Base-by-base conservation (phyloP, 228 moss, liverwort and hornwort genomes). In the Sphagnum fallax region DNA sequence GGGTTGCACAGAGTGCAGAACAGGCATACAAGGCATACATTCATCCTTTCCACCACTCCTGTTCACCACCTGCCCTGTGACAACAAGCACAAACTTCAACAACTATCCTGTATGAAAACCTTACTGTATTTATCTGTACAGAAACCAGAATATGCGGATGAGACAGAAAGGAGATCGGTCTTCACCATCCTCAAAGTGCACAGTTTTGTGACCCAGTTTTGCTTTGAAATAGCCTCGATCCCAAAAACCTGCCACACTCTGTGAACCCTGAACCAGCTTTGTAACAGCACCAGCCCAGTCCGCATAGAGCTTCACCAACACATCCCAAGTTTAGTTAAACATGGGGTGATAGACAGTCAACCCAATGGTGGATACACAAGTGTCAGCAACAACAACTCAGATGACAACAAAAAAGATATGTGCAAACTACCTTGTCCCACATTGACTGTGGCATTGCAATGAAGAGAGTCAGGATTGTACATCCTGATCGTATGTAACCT, bases 401-500 rank as follows among this genome's bases (percentile, higher is more conserved):
- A 55, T 8, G 55, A 12, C 4, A 55, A 55, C 4, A 55, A 32
- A 32, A 32, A 18, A 12, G 5, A 50, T 9, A 50, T 65, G 4
- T 49, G 49, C 6, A 65, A 65, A 4, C 79, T 84, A 97, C 91
- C 77, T 84, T 71, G 67, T 93, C 80, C 97, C 97, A 97, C 75
- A 82, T 83, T 32, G 76, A 70, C 50, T 88, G 84, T 52, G 90
- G 87, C 97, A 97, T 93, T 64, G 93, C 86, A 69, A 97, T 67
- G 72, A 91, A 90, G 62, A 97, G 88, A 18, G 91, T 97, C 48
- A 97, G 83, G 71, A 97, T 97, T 55, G 97, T 93, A 81, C 97
- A 97, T 77, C 97, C 97, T 73, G 97, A 90, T 71, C 97, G 93
- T 73, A 97, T 97, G 75, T 91, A 97, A 47, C 97, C 97, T 75